Evolutionary conservation across 768 basidiomycete genomes (phyloP).

Genomic region (Leucosporidium creatinivorum): DNA sequence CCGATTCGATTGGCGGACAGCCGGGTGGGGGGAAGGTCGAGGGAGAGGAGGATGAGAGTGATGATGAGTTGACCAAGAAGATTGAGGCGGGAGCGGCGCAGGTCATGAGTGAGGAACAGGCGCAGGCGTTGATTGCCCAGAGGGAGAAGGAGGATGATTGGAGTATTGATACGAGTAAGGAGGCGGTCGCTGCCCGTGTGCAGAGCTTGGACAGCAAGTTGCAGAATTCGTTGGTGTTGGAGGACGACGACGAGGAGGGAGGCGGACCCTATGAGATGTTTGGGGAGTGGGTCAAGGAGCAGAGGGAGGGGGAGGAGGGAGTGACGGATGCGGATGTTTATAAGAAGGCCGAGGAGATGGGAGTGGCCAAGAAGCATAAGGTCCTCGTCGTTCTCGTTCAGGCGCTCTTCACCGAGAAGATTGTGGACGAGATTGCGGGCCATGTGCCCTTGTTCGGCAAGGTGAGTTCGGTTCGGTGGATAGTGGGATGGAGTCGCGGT

Average conservation of each 20-base stretch:
- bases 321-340: constrained; percentile 59
- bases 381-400: constrained; percentile 73
- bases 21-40: constrained; percentile 5
- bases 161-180: constrained; percentile 84
- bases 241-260: constrained; percentile 73
- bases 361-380: constrained; percentile 93
- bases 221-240: constrained; percentile 48
- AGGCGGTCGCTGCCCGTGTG: constrained; percentile 76
- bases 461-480: constrained; percentile 46
- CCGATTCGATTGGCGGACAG: constrained; percentile 35
- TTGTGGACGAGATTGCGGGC: constrained; percentile 48
- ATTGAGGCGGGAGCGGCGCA: constrained; percentile 85
- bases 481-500: no score
- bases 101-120: constrained; percentile 42
- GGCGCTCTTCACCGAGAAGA: constrained; percentile 68
- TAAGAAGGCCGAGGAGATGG: constrained; percentile 83
- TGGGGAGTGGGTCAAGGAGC: constrained; percentile 63
- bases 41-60: constrained; percentile 52
- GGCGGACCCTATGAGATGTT: constrained; percentile 80
- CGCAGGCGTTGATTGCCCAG: constrained; percentile 48
- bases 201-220: constrained; percentile 49
- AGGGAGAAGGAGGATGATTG: constrained; percentile 65
- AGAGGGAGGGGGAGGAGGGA: constrained; percentile 40
- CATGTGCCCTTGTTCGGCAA: constrained; percentile 68
- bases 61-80: constrained; percentile 79